phyloP scores from a whole-genome alignment of 2,329 filamentous ascomycete genomes.

The Xylaria sp. region DNA sequence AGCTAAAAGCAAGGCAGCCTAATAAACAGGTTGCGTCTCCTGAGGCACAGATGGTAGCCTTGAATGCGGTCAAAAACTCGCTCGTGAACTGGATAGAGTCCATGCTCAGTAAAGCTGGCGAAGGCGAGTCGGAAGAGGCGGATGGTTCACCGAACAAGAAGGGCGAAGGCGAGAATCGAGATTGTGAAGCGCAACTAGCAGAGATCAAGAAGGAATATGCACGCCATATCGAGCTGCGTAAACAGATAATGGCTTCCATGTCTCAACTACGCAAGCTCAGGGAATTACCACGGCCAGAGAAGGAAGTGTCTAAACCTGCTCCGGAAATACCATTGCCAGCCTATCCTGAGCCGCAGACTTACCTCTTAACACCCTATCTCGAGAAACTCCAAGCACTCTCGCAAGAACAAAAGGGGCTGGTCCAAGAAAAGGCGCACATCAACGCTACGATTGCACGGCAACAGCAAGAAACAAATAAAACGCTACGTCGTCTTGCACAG shows the following conservation, averaged over 20 bases:
- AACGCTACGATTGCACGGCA: conserved; percentile 62
- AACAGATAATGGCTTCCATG: conserved; percentile 58
- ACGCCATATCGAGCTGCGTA: conserved; percentile 62
- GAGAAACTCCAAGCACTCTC: conserved; percentile 63
- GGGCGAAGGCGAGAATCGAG: conserved; percentile 38
- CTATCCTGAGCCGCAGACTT: conserved; percentile 45
- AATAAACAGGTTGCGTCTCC: conserved; percentile 51
- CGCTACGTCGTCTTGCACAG: conserved; percentile 65
- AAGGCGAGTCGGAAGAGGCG: conserved; percentile 41
- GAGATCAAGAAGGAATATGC: conserved; percentile 65
- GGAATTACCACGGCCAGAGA: conserved; percentile 15
- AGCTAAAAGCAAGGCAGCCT: conserved; percentile 56
- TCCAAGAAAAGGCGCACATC: conserved; percentile 69
- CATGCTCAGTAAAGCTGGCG: conserved; percentile 66
- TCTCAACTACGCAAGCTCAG: conserved; percentile 42
- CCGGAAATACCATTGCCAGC: conserved; percentile 14
- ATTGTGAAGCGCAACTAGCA: conserved; percentile 56
- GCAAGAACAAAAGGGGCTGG: conserved; percentile 66
- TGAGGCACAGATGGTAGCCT: conserved; percentile 61
- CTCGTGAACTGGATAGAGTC: conserved; percentile 74
- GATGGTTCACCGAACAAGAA: conserved; percentile 38
- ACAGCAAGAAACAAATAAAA: conserved; percentile 61
- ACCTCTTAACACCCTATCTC: conserved; percentile 68
- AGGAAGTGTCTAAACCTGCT: conserved; percentile 5
- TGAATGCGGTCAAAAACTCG: conserved; percentile 66